Conservation (phyloP, 495 filamentous ascomycete genomes). For the Cetradonia linearis region DNA sequence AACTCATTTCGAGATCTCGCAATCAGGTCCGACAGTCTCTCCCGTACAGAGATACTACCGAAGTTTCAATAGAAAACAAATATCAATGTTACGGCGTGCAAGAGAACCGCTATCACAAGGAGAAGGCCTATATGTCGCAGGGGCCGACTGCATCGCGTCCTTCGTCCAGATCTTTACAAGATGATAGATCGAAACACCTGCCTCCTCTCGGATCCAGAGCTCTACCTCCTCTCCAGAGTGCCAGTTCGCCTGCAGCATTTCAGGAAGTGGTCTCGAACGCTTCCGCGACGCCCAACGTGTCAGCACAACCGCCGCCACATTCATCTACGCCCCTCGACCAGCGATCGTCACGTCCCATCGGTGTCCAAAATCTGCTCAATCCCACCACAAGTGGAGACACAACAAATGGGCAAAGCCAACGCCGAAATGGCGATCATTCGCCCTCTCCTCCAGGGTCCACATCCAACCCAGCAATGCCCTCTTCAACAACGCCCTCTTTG, state of each 20-base stretch:
- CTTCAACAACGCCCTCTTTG: constrained; percentile 25
- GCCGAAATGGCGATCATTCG: constrained; percentile 25
- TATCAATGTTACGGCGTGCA: constrained; percentile 38
- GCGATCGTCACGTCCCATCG: constrained; percentile 35
- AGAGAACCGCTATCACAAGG: constrained; percentile 26
- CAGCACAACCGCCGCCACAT: constrained; percentile 34
- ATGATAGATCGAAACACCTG: constrained; percentile 18
- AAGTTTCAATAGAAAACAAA: constrained; percentile 32
- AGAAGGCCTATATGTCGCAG: constrained; percentile 43
- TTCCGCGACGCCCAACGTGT: constrained; percentile 32
- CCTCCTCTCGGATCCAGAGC: constrained; percentile 17
- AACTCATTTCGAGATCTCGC: constrained; percentile 14
- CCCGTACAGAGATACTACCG: constrained; percentile 30
- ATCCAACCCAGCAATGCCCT: constrained; percentile 31
- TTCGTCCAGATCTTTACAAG: constrained; percentile 20
- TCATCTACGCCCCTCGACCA: constrained; percentile 25
- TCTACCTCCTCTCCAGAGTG: constrained; percentile 20
- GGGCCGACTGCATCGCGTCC: constrained; percentile 30
- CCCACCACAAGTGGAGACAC: constrained; percentile 30
- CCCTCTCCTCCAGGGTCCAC: constrained; percentile 29
- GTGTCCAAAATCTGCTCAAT: constrained; percentile 44
- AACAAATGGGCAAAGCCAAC: constrained; percentile 7
- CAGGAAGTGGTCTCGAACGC: constrained; percentile 21
- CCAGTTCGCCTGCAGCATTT: constrained; percentile 4
- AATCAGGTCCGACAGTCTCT: constrained; percentile 35